These are phyloP conservation scores for Pseudisothecium myosuroides DNA, from an alignment of 225 moss, liverwort and hornwort species.

Conservation along the genomic window DNA sequence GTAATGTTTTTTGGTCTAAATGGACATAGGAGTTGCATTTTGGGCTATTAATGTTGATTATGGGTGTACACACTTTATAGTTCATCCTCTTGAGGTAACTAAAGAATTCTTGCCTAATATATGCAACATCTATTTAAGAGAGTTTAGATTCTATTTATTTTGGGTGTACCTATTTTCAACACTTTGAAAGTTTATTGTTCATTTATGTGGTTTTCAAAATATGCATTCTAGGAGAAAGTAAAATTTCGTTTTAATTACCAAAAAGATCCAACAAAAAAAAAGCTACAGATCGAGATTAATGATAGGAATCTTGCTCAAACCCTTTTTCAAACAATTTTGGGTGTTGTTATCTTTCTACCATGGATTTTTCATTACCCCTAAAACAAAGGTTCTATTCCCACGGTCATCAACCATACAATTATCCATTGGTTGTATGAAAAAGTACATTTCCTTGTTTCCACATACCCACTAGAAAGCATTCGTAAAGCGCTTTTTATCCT, in stretches of 20 bases:
- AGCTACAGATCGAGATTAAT: not conserved
- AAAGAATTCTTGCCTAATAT: not conserved
- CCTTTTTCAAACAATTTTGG: not conserved
- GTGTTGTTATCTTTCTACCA: not conserved
- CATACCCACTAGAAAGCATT: not conserved
- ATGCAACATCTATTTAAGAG: not conserved
- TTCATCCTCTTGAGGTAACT: not conserved
- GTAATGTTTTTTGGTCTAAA: not conserved
- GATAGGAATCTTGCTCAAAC: not conserved
- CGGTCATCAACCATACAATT: no score
- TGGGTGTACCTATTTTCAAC: no score
- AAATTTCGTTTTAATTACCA: not conserved
- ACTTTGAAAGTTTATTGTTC: no score
- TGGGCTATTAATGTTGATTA: not conserved
- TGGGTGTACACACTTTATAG: not conserved
- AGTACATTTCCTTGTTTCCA: not conserved
- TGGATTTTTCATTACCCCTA: not conserved
- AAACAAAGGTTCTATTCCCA: not conserved
- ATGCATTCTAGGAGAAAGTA: fast-evolving
- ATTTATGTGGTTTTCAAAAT: not conserved
- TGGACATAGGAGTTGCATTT: not conserved
- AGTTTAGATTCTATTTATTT: not conserved
- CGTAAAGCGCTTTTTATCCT: fast-evolving
- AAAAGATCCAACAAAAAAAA: not conserved
- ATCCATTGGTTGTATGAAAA: not conserved